phyloP scores from a whole-genome alignment of 768 basidiomycete species.

The Amanita thiersii region DNA sequence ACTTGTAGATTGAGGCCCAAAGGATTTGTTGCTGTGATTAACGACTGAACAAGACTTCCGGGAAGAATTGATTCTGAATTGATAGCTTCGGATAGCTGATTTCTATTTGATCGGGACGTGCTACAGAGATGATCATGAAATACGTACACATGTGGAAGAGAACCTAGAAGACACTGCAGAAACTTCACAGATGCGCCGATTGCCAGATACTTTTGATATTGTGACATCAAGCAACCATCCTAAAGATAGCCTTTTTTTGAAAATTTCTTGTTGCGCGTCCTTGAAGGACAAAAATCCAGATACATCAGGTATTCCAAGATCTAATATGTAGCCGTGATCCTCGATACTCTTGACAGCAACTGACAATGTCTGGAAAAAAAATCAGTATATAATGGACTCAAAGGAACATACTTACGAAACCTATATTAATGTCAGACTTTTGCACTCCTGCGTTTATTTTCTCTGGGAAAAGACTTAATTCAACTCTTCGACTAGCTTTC shows the following conservation, averaged over 20 bases:
- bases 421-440: conserved; percentile 66
- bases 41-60: conserved; percentile 70
- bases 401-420: conserved; percentile 52
- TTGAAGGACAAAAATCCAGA: conserved; percentile 83
- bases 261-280: conserved; percentile 42
- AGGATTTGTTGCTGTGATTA: conserved; percentile 70
- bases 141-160: conserved; percentile 47
- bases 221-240: conserved; percentile 64
- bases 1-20: conserved; percentile 83
- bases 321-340: conserved; percentile 91
- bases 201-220: conserved; percentile 62
- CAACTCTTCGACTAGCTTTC: conserved; percentile 69
- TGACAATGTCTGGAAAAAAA: conserved; percentile 51
- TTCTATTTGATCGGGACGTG: conserved; percentile 1
- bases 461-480: conserved; percentile 77
- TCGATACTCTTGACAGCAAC: conserved; percentile 79
- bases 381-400: conserved; percentile 5
- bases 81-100: conserved; percentile 67
- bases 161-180: conserved; percentile 42
- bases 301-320: conserved; percentile 70
- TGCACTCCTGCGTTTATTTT: conserved; percentile 76
- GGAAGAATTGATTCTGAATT: conserved; percentile 81
- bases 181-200: conserved; percentile 75
- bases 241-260: conserved; percentile 32
- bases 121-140: conserved; percentile 7